These are phyloP conservation scores for Chenopodium album DNA, from an alignment of 148 eudicot species.

Conservation along the genomic window DNA sequence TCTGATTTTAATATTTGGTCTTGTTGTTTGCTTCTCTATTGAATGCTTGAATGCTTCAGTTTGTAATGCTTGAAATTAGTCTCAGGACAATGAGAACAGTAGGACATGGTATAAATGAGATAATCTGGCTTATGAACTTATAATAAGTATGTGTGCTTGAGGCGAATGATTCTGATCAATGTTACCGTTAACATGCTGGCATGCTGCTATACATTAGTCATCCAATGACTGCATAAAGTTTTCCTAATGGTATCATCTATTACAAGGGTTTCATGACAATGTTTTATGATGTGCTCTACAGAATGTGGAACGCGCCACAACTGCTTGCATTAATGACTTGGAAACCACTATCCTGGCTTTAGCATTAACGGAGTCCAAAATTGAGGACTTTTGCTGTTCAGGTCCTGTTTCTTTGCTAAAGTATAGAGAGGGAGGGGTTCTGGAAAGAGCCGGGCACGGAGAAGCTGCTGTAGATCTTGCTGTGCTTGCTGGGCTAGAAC, in stretches of 20 bases:
- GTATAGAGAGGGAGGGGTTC: constrained; percentile 70
- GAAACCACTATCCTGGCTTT: constrained; percentile 52
- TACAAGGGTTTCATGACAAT: no score
- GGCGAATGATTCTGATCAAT: no score
- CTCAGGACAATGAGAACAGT: not conserved
- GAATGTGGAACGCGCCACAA: constrained; percentile 54
- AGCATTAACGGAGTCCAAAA: constrained; percentile 55
- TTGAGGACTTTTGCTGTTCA: constrained; percentile 50
- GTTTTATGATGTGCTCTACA: not conserved
- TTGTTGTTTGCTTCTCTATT: not conserved
- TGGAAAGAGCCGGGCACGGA: constrained; percentile 69
- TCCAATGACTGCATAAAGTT: no score
- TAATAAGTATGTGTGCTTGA: no score
- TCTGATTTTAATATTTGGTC: no score
- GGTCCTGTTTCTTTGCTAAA: constrained; percentile 61
- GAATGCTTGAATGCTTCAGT: not conserved
- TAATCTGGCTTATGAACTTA: no score
- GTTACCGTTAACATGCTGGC: no score
- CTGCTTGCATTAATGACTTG: constrained; percentile 28
- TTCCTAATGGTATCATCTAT: no score
- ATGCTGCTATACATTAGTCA: no score
- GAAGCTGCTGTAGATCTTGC: constrained; percentile 70
- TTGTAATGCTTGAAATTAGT: not conserved
- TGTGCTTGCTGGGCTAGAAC: constrained; percentile 58
- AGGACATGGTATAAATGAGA: not conserved